Base-by-base conservation (phyloP, 129 eudicot genomes). In the Artemisia annua region DNA sequence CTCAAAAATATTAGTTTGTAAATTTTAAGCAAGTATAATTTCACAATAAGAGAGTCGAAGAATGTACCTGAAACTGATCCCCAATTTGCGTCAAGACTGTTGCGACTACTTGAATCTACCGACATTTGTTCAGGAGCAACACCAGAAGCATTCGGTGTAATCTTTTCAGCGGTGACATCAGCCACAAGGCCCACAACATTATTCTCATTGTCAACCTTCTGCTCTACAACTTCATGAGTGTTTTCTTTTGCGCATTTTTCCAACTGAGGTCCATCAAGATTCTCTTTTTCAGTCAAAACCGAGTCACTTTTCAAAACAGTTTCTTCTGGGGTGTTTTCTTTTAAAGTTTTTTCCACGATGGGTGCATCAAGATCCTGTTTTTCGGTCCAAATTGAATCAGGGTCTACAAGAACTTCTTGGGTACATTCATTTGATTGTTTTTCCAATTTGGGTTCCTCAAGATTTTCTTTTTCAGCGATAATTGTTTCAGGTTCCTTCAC, bases 51-150 rank as follows among this genome's bases (percentile, higher is more conserved):
- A 72, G 12, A 63, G 4, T 67, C 28, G 5, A 28, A 24, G 56
- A 70, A 35, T 58, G 54, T 83, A 92, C 98, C 96, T 87, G 94
- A 83, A 75, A 85, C 84, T 1, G 96, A 92, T 52, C 91, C 89
- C 89, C 87, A 83, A 85, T 85, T 85, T 70, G 72, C 91, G 48
- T 89, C 95, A 67, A 89, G 54, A 74, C 96, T 87, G 59, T 83
- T 77, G 78, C 19, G 87, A 64, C 89, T 83, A 78, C 75, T 73
- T 39, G 86, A 87, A 81, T 77, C 87, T 52, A 67, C 60, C 7
- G 81, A 74, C 11, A 39, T 7, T 39, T 39, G 46, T 39, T 77
- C 80, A 57, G 69, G 78, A 73, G 18, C 66, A 26, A 57, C 49
- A 32, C 35, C 76, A 74, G 79, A 76, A 12, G 53, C 46, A 76